Evolutionary conservation across 169 alveolate genomes (phyloP).

Genomic region (Toxoplasma gondii): DNA sequence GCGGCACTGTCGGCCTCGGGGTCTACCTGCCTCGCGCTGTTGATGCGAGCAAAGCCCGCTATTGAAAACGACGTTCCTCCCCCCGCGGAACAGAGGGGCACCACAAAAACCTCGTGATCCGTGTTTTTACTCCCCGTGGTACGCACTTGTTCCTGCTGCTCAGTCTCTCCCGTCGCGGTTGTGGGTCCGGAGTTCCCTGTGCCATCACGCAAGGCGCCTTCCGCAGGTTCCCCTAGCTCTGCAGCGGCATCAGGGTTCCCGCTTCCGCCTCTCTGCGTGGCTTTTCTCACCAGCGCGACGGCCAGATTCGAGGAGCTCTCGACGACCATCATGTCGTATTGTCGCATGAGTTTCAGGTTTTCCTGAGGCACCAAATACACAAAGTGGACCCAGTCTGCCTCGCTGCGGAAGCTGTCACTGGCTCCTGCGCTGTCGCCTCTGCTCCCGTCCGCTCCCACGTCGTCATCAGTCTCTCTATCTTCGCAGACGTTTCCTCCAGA

Average conservation of each 20-base stretch:
- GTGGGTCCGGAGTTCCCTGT: neutral
- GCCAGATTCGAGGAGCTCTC: constrained; percentile 44
- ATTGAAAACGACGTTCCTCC: constrained; percentile 67
- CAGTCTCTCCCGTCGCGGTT: constrained; percentile 20
- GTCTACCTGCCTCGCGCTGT: constrained; percentile 13
- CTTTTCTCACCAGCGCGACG: neutral
- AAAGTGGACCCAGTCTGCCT: constrained; percentile 31
- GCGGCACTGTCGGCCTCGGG: constrained; percentile 21
- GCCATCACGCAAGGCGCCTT: neutral
- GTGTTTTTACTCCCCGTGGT: no score
- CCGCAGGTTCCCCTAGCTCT: neutral
- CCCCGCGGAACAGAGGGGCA: constrained; percentile 56
- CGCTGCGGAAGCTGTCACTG: neutral
- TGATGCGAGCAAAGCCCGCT: constrained; percentile 52
- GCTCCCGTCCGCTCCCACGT: neutral
- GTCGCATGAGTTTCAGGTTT: constrained; percentile 56
- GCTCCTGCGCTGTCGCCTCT: neutral
- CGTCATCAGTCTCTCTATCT: neutral
- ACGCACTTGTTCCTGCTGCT: neutral
- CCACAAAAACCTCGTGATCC: neutral
- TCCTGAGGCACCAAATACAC: constrained; percentile 54
- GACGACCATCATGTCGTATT: constrained; percentile 48
- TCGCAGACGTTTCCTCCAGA: neutral
- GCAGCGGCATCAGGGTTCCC: neutral
- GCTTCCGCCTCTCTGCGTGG: neutral